phyloP scores from a whole-genome alignment of 1,284 basidiomycete species.

The Rugosomyces carneus region DNA sequence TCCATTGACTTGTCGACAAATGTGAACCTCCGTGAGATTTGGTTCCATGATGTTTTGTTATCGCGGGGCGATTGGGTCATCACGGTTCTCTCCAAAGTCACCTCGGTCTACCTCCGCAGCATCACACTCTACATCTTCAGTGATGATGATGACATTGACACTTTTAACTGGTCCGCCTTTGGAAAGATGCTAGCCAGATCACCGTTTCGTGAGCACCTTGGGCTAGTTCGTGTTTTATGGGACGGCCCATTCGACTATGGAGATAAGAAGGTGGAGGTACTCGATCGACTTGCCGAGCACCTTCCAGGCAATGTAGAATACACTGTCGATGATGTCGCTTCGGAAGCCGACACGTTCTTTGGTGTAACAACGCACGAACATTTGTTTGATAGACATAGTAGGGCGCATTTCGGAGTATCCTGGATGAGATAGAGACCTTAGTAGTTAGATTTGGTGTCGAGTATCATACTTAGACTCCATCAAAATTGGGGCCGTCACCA shows the following conservation, averaged over 20 bases:
- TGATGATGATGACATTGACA: conserved; percentile 4
- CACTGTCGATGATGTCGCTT: not conserved
- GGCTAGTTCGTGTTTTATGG: conserved; percentile 6
- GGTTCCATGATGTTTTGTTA: conserved; percentile 11
- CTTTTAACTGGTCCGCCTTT: conserved; percentile 9
- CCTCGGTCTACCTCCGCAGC: conserved; percentile 9
- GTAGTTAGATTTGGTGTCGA: no score
- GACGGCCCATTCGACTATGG: conserved; percentile 3
- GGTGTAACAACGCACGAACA: conserved; percentile 7
- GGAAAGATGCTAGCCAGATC: conserved; percentile 2
- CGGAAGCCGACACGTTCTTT: not conserved
- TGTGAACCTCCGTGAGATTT: conserved; percentile 9
- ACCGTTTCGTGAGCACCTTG: conserved; percentile 1
- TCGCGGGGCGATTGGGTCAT: conserved; percentile 6
- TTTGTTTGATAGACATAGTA: conserved; percentile 8
- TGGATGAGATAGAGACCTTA: not conserved
- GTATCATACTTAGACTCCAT: no score
- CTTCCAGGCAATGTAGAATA: conserved; percentile 3
- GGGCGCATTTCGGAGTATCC: not conserved
- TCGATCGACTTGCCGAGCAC: not conserved
- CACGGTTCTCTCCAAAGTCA: conserved; percentile 2
- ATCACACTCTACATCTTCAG: conserved; percentile 6
- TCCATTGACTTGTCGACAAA: conserved; percentile 7
- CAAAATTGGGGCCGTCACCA: no score
- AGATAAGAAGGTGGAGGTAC: not conserved